phyloP scores from a whole-genome alignment of 2,329 filamentous ascomycete genomes.

The Leptographium radiaticola region DNA sequence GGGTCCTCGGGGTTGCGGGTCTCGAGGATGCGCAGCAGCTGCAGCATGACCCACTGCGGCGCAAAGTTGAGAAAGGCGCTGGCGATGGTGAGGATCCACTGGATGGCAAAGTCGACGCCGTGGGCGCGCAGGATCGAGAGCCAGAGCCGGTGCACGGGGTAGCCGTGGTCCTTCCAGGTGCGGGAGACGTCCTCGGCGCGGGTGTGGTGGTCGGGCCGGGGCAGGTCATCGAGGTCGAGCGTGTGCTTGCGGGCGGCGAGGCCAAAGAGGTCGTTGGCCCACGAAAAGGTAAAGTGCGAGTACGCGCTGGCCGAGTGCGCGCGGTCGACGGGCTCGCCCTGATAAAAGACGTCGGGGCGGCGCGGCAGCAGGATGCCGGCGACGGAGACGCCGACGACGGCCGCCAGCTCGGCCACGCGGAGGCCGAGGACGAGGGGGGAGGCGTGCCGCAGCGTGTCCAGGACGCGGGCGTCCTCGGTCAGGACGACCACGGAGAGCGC shows the following conservation, averaged over 20 bases:
- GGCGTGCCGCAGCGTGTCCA: slow-evolving; percentile 20
- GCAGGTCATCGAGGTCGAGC: slow-evolving; percentile 49
- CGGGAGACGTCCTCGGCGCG: slow-evolving; percentile 35
- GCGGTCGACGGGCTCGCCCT: slow-evolving; percentile 47
- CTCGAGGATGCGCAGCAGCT: slow-evolving; percentile 54
- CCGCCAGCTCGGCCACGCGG: slow-evolving; percentile 32
- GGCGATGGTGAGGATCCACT: slow-evolving; percentile 43
- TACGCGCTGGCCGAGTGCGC: slow-evolving; percentile 49
- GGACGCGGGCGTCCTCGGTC: slow-evolving; percentile 29
- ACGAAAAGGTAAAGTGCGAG: slow-evolving; percentile 51
- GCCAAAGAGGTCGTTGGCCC: slow-evolving; percentile 43
- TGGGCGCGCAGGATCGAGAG: slow-evolving; percentile 46
- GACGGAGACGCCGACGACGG: slow-evolving; percentile 30
- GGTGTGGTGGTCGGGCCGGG: slow-evolving; percentile 42
- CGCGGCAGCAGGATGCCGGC: slow-evolving; percentile 46
- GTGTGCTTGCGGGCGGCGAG: slow-evolving; percentile 43
- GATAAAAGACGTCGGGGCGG: slow-evolving; percentile 51
- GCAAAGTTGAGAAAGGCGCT: slow-evolving; percentile 49
- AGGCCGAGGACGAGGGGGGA: slow-evolving; percentile 26
- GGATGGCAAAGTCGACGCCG: slow-evolving; percentile 38
- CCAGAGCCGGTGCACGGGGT: slow-evolving; percentile 38
- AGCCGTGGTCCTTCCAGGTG: slow-evolving; percentile 35
- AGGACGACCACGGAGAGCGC: slow-evolving; percentile 30
- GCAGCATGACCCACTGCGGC: slow-evolving; percentile 56
- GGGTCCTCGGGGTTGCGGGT: slow-evolving; percentile 28